Evolutionary conservation across 805 yeast species (phyloP).

Genomic region (Naumovozyma baii): DNA sequence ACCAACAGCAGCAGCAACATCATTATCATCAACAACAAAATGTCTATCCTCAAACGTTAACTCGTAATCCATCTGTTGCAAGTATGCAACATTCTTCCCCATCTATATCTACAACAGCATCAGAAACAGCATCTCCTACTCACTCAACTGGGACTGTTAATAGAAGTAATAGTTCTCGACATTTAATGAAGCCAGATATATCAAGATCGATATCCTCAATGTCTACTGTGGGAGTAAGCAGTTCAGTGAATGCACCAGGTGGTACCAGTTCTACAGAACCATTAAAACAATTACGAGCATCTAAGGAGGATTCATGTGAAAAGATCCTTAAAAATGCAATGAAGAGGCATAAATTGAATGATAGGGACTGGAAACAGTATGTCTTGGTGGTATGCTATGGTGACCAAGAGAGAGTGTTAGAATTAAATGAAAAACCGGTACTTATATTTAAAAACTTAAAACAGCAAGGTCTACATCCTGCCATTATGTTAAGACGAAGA

Average conservation of each 20-base stretch:
- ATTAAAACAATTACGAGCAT: conserved; percentile 71
- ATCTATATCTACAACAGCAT: background rate
- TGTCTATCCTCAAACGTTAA: background rate
- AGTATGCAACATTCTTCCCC: background rate
- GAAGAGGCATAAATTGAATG: conserved; percentile 69
- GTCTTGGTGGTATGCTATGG: conserved; percentile 85
- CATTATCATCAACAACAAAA: background rate
- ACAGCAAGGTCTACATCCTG: conserved; percentile 79
- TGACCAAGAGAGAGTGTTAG: conserved; percentile 76
- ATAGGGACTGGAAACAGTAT: conserved; percentile 79
- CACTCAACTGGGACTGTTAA: background rate
- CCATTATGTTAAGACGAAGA: conserved; percentile 81
- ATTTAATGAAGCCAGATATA: background rate
- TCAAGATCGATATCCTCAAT: background rate
- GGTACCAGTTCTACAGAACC: conserved; percentile 42
- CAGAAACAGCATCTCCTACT: background rate
- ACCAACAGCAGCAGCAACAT: background rate
- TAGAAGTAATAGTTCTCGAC: background rate
- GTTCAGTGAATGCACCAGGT: background rate
- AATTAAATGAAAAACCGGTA: conserved; percentile 82
- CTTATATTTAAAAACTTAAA: conserved; percentile 72
- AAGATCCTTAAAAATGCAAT: conserved; percentile 81
- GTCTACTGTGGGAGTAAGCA: background rate
- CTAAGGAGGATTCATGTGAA: conserved; percentile 84
- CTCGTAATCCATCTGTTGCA: background rate